A percentile compares a stretch with the other conserved stretches of the same genome.
phyloP scores from a whole-genome alignment of 768 basidiomycete genomes.

The Pleurotus cornucopiae region DNA sequence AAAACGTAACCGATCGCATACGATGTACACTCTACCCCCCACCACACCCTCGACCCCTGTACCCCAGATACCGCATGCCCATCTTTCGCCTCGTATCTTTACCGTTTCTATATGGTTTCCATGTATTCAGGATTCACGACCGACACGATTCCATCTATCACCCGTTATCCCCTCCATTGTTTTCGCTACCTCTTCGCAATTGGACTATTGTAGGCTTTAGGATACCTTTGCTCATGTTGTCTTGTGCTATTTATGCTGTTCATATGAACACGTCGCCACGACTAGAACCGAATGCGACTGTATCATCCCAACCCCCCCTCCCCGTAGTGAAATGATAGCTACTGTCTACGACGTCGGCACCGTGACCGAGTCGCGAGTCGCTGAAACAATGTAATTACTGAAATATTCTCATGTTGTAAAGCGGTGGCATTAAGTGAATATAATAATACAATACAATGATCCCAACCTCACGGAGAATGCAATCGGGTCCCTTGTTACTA shows the following conservation, averaged over 20 bases:
- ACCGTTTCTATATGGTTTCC: slow-evolving; percentile 15
- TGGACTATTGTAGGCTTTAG: slow-evolving; percentile 24
- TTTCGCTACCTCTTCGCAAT: slow-evolving; percentile 18
- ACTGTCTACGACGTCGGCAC: too few species aligned
- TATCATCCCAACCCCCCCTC: slow-evolving; percentile 18
- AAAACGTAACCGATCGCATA: slow-evolving; percentile 29
- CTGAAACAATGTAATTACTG: neutral
- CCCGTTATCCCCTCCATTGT: slow-evolving; percentile 21
- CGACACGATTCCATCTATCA: slow-evolving; percentile 23
- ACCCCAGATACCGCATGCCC: slow-evolving; percentile 16
- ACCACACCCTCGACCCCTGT: slow-evolving; percentile 12
- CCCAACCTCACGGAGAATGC: neutral
- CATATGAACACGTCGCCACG: slow-evolving; percentile 23
- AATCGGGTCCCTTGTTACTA: slow-evolving; percentile 13
- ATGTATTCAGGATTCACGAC: slow-evolving; percentile 33
- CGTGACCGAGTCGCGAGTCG: neutral
- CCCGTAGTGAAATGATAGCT: neutral
- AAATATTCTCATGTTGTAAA: neutral
- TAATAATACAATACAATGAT: neutral
- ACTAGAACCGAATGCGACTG: slow-evolving; percentile 15
- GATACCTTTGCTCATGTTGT: slow-evolving; percentile 11
- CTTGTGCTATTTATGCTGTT: slow-evolving; percentile 31
- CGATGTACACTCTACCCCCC: slow-evolving; percentile 13
- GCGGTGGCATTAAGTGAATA: neutral
- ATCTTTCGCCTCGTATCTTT: slow-evolving; percentile 19